phyloP scores from a whole-genome alignment of 176 grass and related monocot species.

The Carex myosuroides region DNA sequence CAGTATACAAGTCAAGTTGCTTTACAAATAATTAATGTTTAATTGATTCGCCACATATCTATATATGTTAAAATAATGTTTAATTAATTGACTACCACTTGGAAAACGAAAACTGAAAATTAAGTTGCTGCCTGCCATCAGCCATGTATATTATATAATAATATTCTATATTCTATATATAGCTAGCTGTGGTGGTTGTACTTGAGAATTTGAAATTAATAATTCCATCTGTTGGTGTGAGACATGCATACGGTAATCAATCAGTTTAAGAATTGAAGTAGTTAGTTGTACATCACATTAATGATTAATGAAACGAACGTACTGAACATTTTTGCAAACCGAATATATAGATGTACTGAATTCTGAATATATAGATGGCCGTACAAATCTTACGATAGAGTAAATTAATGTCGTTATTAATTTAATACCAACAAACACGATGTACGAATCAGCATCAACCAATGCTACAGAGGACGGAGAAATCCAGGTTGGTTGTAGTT shows the following conservation, averaged over 20 bases:
- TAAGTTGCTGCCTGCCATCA: background rate
- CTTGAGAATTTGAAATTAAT: background rate
- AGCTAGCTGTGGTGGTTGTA: background rate
- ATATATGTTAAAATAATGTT: no score
- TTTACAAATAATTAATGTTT: no score
- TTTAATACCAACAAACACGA: background rate
- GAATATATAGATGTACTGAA: background rate
- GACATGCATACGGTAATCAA: background rate
- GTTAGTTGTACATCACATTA: no score
- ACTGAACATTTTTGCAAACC: background rate
- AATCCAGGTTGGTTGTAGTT: background rate
- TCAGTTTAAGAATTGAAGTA: background rate
- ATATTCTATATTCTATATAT: background rate
- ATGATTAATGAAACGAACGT: background rate
- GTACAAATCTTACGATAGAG: background rate
- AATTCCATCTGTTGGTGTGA: background rate
- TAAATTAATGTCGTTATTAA: background rate
- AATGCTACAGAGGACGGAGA: background rate
- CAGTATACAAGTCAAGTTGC: background rate
- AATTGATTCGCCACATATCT: no score
- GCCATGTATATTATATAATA: background rate
- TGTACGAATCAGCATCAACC: background rate
- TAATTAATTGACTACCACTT: background rate
- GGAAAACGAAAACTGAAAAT: background rate
- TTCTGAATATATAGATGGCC: background rate